Base-by-base conservation (phyloP, 805 yeast species). In the Metschnikowia colocasiae region DNA sequence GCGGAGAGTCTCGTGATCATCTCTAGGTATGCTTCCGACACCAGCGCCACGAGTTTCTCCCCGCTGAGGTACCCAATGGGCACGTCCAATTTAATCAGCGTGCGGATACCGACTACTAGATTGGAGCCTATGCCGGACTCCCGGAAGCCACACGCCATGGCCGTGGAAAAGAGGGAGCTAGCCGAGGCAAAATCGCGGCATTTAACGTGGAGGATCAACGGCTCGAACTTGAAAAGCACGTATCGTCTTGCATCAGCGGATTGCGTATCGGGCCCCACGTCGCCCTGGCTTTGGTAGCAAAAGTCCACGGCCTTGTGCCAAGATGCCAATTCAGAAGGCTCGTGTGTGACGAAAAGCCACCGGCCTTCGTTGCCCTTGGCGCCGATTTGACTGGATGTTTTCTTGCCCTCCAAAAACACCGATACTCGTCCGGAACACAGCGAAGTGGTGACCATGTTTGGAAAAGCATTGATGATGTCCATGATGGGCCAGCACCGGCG, bases 351-450 rank as follows among this genome's bases (percentile, higher is more conserved):
- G 67, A 79, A 88, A 10, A 87, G 59, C 96, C 96, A 89, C 47
- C 74, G 74, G 0, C 96, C 96, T 40, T 89, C 87, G 43, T 82
- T 80, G 8, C 96, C 96, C 59, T 89, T 89, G 3, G 95, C 88
- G 1, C 95, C 94, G 13, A 85, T 78, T 55, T 65, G 79, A 2
- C 61, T 55, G 30, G 58, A 53, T 1, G 47, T 47, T 55, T 87
- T 86, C 8, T 66, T 63, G 2, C 96, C 96, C 59, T 88, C 96
- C 1, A 85, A 67, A 60, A 85, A 89, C 0, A 89, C 89, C 48
- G 92, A 82, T 1, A 88, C 83, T 58, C 96, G 71, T 2, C 96
- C 96, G 0, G 95, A 87, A 55, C 96, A 89, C 15, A 94, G 83
- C 1, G 95, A 86, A 0, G 96, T 89, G 2, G 95, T 88, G 9